A percentile compares a stretch with the other conserved stretches of the same genome.
Conservation (phyloP, 2,329 filamentous ascomycete genomes). For the Paecilomyces fulvus region DNA sequence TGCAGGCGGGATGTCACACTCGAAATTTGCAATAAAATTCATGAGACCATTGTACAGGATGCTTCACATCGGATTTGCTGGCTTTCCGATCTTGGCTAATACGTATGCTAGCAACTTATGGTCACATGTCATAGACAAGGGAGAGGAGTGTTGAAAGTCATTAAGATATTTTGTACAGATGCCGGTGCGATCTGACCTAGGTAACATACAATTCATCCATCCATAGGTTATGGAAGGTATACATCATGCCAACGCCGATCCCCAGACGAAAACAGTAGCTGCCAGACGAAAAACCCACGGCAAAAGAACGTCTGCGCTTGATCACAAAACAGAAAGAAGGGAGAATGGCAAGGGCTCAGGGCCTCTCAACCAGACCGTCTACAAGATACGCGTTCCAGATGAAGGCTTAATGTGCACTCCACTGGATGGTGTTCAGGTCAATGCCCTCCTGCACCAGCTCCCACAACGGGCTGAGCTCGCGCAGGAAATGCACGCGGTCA, state of each 20-base stretch:
- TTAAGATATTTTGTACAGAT: conserved; percentile 12
- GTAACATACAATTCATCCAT: conserved; percentile 5
- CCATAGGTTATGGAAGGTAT: conserved; percentile 9
- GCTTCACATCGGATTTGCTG: too few species aligned
- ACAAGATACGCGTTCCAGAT: not conserved
- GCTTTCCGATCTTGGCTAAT: too few species aligned
- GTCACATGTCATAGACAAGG: not conserved
- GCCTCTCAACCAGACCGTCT: not conserved
- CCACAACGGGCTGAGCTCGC: conserved; percentile 93
- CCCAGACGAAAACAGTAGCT: conserved; percentile 4
- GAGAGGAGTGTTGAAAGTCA: not conserved
- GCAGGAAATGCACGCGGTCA: conserved; percentile 83
- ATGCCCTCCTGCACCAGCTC: conserved; percentile 96
- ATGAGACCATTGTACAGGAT: not conserved
- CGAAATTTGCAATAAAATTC: not conserved
- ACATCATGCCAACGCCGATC: conserved; percentile 19
- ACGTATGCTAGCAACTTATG: not conserved
- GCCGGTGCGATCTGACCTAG: not conserved
- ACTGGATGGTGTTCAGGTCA: conserved; percentile 92
- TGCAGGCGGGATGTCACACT: too few species aligned
- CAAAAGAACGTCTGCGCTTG: conserved; percentile 3
- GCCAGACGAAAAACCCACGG: conserved; percentile 10
- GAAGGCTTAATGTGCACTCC: conserved; percentile 75
- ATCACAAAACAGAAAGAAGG: not conserved
- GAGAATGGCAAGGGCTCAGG: not conserved